Evolutionary conservation across 495 filamentous ascomycete genomes (phyloP), one percentile per base, ranked within the genome.

Genomic region (Achaetomiella virescens): DNA sequence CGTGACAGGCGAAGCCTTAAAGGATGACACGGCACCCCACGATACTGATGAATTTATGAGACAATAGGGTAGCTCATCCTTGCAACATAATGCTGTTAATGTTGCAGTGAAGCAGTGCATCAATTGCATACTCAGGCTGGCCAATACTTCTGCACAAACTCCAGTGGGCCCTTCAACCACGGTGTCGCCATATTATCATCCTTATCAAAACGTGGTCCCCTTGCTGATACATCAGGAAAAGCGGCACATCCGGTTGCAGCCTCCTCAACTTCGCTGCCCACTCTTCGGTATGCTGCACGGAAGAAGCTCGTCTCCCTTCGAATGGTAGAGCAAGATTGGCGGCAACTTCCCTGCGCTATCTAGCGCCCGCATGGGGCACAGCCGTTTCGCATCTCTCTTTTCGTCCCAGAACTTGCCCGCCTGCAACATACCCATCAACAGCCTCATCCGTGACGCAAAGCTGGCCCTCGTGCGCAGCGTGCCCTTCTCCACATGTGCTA

Each of bases 91-190:
- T n/a, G n/a, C n/a, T n/a, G n/a, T n/a, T n/a, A n/a, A n/a, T n/a
- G n/a, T n/a, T n/a, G n/a, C n/a, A n/a, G n/a, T n/a, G n/a, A n/a
- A n/a, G n/a, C n/a, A n/a, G n/a, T n/a, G n/a, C n/a, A n/a, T n/a
- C n/a, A n/a, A n/a, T n/a, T n/a, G n/a, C n/a, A n/a, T n/a, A 36
- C 38, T 43, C 0, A 43, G 41, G 41, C 21, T 24, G 41, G 41
- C 41, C 38, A 43, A 43, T 43, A 43, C 41, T 2, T 43, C 41
- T 43, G 41, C 41, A 43, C 41, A 43, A 43, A 43, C 41, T 43
- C 41, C 18, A 25, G 8, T 24, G 21, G 21, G 1, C 12, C 21
- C 41, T 24, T 22, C 41, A 43, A 24, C 41, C 41, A 43, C 38
- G n/a, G 38, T 41, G 38, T 41, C 38, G 17, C 38, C 38, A 41